Percentiles rank a stretch among this genome's conserved stretches.
phyloP scores from a whole-genome alignment of 2,329 filamentous ascomycete genomes.

The Mollisia scopiformis region DNA sequence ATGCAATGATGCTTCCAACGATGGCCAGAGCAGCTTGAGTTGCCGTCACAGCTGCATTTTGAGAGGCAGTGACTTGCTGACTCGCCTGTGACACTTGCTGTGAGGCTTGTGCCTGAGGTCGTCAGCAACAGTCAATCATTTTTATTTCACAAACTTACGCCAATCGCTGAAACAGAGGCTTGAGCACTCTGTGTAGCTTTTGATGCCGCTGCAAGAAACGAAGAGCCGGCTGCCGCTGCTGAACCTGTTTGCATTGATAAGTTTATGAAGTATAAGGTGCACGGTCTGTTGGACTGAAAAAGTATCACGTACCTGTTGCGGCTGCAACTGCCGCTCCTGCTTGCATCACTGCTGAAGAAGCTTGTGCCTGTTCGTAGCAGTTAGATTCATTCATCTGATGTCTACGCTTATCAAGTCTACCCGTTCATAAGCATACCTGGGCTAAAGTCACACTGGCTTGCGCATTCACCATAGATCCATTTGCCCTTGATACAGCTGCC shows the following conservation, averaged over 20 bases:
- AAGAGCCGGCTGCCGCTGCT: constrained; percentile 33
- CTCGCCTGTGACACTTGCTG: constrained; percentile 25
- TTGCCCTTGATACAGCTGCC: constrained; percentile 26
- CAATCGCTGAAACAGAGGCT: constrained; percentile 21
- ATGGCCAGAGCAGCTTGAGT: constrained; percentile 47
- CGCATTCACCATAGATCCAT: constrained; percentile 23
- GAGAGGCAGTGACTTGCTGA: constrained; percentile 30
- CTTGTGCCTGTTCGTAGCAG: constrained; percentile 17
- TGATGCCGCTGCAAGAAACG: constrained; percentile 32
- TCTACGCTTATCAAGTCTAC: background rate
- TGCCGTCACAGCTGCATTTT: constrained; percentile 43
- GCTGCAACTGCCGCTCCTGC: constrained; percentile 33
- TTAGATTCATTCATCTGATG: constrained; percentile 2
- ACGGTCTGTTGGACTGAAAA: background rate
- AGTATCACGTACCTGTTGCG: constrained; percentile 29
- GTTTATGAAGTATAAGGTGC: background rate
- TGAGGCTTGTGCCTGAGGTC: constrained; percentile 26
- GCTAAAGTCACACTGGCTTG: constrained; percentile 24
- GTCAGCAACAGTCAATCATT: background rate
- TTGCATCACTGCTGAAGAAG: constrained; percentile 30
- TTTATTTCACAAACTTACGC: constrained; percentile 18
- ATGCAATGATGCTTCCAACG: constrained; percentile 46
- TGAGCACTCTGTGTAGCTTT: constrained; percentile 26
- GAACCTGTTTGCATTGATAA: constrained; percentile 26
- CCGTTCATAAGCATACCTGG: constrained; percentile 23